Conservation (phyloP, 768 basidiomycete species). For the Hericium coralloides region DNA sequence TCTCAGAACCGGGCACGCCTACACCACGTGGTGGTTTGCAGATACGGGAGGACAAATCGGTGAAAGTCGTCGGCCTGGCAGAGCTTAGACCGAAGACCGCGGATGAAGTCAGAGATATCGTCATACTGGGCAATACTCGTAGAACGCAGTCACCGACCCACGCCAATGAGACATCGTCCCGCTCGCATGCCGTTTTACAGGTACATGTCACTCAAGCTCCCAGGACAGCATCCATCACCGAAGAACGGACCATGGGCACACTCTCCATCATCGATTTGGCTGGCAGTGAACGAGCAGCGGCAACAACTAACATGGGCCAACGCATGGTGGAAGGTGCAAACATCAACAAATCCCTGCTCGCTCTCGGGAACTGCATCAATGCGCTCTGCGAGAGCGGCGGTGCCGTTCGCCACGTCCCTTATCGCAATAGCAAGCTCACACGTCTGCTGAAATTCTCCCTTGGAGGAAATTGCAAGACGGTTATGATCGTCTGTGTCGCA, state of each 20-base stretch:
- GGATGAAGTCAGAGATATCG: conserved; percentile 91
- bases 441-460: conserved; percentile 95
- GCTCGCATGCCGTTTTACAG: conserved; percentile 96
- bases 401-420: conserved; percentile 84
- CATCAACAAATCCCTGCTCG: conserved; percentile 97
- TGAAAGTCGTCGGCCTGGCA: conserved; percentile 81
- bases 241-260: conserved; percentile 78
- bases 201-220: conserved; percentile 88
- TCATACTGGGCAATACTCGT: conserved; percentile 79
- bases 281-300: conserved; percentile 93
- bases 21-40: conserved; percentile 79
- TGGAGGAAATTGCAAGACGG: conserved; percentile 98
- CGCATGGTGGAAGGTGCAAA: conserved; percentile 98
- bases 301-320: conserved; percentile 94
- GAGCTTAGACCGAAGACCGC: conserved; percentile 76
- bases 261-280: conserved; percentile 98
- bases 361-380: conserved; percentile 97
- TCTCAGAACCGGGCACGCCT: conserved; percentile 60
- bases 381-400: conserved; percentile 94
- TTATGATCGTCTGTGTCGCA: conserved; percentile 98
- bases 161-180: conserved; percentile 93
- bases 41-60: conserved; percentile 90
- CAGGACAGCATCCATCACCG: conserved; percentile 75
- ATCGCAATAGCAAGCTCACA: conserved; percentile 97
- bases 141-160: conserved; percentile 92